Evolutionary conservation across 305 asterid species (phyloP).

Genomic region (Solanum aculeatissimum): DNA sequence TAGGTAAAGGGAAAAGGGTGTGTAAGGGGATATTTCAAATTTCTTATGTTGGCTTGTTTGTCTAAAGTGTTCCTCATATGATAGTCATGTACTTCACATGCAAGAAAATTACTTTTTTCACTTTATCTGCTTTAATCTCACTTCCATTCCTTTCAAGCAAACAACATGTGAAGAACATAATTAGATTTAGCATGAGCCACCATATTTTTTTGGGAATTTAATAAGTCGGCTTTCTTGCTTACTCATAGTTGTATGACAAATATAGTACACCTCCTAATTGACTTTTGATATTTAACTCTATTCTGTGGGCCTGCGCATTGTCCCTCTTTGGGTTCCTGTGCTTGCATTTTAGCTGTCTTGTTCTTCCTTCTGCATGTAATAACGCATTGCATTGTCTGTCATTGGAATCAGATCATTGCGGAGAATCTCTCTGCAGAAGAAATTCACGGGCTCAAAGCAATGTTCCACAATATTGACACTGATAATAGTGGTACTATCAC

Average conservation of each 20-base stretch:
- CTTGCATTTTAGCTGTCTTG: neutral
- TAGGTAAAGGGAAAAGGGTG: neutral
- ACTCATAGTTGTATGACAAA: neutral
- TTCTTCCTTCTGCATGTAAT: neutral
- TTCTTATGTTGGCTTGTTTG: neutral
- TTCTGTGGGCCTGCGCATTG: neutral
- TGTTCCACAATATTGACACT: constrained; percentile 82
- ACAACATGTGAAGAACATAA: neutral
- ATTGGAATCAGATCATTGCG: constrained; percentile 53
- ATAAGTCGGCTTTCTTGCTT: neutral
- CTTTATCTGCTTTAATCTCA: neutral
- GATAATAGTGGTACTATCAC: constrained; percentile 88
- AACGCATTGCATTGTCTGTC: neutral
- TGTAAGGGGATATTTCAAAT: neutral
- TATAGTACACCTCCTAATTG: neutral
- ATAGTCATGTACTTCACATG: neutral
- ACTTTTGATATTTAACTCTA: neutral
- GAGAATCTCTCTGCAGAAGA: constrained; percentile 77
- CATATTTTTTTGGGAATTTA: neutral
- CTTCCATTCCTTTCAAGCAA: neutral
- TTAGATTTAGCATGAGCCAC: neutral
- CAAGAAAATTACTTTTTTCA: neutral
- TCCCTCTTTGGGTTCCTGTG: neutral
- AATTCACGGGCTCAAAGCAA: constrained; percentile 79
- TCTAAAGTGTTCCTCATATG: neutral